Conservation (phyloP, 306 rosid species). For the Dalbergia cochinchinensis region DNA sequence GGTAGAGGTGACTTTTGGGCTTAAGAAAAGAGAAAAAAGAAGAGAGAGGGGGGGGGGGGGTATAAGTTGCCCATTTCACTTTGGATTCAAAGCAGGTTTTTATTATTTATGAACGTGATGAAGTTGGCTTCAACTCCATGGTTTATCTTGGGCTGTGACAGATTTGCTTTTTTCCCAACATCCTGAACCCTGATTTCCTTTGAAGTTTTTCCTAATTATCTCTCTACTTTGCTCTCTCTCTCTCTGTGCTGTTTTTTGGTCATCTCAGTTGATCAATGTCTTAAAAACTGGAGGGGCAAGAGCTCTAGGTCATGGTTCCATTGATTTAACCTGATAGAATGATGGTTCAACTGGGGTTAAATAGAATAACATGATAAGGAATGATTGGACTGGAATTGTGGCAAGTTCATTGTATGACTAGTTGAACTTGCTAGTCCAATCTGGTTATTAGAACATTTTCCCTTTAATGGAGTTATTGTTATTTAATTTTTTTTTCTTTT, state of each 20-base stretch:
- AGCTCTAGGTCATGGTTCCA: not conserved
- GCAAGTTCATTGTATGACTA: not conserved
- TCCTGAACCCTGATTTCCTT: not conserved
- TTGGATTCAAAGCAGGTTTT: constrained; percentile 14
- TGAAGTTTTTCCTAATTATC: not conserved
- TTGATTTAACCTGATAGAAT: not conserved
- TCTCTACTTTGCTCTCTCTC: not conserved
- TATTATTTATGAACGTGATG: not conserved
- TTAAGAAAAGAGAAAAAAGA: too few relatives aligned
- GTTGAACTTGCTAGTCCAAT: not conserved
- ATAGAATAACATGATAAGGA: not conserved
- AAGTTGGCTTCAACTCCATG: constrained; percentile 28
- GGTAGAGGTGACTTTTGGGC: not conserved
- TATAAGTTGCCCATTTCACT: not conserved
- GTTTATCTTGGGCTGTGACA: not conserved
- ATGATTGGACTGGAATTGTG: not conserved
- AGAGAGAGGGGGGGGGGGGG: too few relatives aligned
- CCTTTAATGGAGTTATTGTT: constrained; percentile 4
- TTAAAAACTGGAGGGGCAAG: not conserved
- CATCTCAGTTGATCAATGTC: not conserved
- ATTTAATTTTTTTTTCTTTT: not conserved
- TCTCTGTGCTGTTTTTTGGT: not conserved
- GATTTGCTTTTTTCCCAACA: constrained; percentile 1
- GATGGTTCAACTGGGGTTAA: not conserved
- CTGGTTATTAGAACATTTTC: not conserved